Base-by-base conservation (phyloP, 73 alveolate species). In the Paramecium bursaria region DNA sequence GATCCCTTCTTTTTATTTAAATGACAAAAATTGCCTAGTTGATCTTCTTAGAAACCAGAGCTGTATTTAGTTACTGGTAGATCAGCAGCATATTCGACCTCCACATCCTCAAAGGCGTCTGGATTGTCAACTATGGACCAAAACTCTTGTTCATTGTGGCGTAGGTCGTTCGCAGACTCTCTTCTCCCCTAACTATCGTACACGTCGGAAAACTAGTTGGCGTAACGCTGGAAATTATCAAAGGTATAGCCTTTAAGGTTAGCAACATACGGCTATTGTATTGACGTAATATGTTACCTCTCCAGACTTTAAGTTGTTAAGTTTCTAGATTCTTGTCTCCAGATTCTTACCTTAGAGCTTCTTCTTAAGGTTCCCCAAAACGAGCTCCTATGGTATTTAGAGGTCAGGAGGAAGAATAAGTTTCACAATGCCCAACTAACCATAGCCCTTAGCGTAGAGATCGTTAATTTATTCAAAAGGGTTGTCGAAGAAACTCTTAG, bases 51-150 rank as follows among this genome's bases (percentile, higher is more conserved):
- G 86, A 85, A 93, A 1, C 95, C 98, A 21, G 92, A 50, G n/a
- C 94, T 94, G 74, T 46, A 90, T 46, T 77, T 60, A 5, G 82
- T 39, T 3, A 90, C 94, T 22, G 90, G 82, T 35, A 93, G 90
- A 67, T 93, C 98, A 9, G 95, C 98, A 13, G 98, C 98, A 73
- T 93, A 93, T 60, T 93, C 92, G 0, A 93, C 94, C 46, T 87
- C 90, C 11, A 87, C 74, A 39, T 50, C 33, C n/a, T 86, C 60
- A n/a, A 23, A 67, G 6, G 9, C 7, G 52, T 10, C 92, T 92
- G 60, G 87, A 87, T 87, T 48, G 31, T 93, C 98, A 4, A 93
- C 94, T 29, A 46, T 75, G 9, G 90, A 79, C 95, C 95, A 90
- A 75, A 87, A 93, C 27, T 90, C 92, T 50, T 80, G 82, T 57